A percentile compares a stretch with the other conserved stretches of the same genome.
These are phyloP conservation scores for Alternaria sp. DNA, from an alignment of 2,329 filamentous ascomycete species.

Conservation along the genomic window DNA sequence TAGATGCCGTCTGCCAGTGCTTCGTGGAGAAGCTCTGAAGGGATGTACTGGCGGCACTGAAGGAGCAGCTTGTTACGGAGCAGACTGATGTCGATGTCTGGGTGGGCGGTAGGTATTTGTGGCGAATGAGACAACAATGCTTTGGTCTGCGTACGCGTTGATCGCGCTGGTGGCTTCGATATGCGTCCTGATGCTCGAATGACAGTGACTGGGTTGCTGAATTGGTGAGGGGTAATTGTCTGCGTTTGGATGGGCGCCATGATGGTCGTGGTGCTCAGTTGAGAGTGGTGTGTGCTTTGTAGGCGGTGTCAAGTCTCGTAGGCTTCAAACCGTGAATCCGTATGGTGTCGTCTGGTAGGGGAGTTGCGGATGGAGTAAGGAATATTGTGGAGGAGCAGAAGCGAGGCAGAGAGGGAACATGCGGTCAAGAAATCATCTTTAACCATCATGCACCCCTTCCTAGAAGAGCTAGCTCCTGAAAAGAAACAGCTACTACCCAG, in stretches of 20 bases:
- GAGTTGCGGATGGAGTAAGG: not conserved
- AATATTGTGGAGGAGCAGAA: conserved; percentile 1
- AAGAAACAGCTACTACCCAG: conserved; percentile 24
- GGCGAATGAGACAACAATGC: conserved; percentile 29
- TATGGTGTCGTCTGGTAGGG: not conserved
- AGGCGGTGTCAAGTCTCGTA: not conserved
- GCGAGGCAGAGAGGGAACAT: conserved; percentile 18
- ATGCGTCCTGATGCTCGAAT: conserved; percentile 24
- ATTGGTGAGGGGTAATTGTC: conserved; percentile 28
- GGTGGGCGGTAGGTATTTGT: conserved; percentile 28
- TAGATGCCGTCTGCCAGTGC: conserved; percentile 34
- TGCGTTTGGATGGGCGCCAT: conserved; percentile 38
- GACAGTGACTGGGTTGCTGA: conserved; percentile 28
- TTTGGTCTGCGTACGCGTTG: conserved; percentile 27
- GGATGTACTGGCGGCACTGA: conserved; percentile 29
- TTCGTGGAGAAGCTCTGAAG: conserved; percentile 22
- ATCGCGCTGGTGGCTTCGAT: conserved; percentile 25
- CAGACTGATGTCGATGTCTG: conserved; percentile 33
- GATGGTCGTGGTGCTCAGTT: not conserved
- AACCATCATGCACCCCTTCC: conserved; percentile 20
- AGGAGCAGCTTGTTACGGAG: conserved; percentile 37
- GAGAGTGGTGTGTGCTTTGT: not conserved
- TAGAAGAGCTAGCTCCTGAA: conserved; percentile 25
- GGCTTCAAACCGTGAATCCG: not conserved
- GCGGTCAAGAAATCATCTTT: conserved; percentile 31